Percentiles rank a stretch among this genome's conserved stretches.
Conservation (phyloP, 202 grass and related monocot species). For the Zoysia matrella region DNA sequence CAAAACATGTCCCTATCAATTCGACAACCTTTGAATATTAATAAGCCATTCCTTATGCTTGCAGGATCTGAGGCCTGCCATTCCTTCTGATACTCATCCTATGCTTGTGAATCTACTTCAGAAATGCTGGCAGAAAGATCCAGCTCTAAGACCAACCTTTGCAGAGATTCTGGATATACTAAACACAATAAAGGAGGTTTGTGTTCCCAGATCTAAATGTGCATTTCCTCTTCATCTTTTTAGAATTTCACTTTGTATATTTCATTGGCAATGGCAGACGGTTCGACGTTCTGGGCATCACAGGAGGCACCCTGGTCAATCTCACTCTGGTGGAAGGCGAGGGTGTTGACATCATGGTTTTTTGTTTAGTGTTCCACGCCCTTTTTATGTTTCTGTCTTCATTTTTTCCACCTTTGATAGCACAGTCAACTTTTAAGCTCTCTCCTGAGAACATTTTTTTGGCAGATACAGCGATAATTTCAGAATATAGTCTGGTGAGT, state of each 20-base stretch:
- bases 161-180: constrained; percentile 67
- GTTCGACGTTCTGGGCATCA: constrained; percentile 23
- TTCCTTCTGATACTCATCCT: constrained; percentile 70
- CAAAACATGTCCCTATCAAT: neutral
- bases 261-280: constrained; percentile 42
- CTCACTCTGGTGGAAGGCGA: constrained; percentile 29
- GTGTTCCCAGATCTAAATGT: neutral
- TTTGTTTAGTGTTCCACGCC: constrained; percentile 21
- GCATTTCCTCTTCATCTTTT: neutral
- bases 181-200: constrained; percentile 60
- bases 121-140: constrained; percentile 82
- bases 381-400: neutral
- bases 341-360: constrained; percentile 24
- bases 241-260: neutral
- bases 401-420: neutral
- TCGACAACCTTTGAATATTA: neutral
- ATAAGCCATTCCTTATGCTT: neutral
- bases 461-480: neutral
- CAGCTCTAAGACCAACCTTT: constrained; percentile 72
- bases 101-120: constrained; percentile 60
- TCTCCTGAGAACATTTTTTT: neutral
- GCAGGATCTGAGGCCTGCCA: constrained; percentile 75
- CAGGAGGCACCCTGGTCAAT: constrained; percentile 30
- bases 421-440: neutral
- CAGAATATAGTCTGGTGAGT: constrained; percentile 11